Evolutionary conservation across 441 rosid genomes (phyloP).

Genomic region (Erysimum cheiri): DNA sequence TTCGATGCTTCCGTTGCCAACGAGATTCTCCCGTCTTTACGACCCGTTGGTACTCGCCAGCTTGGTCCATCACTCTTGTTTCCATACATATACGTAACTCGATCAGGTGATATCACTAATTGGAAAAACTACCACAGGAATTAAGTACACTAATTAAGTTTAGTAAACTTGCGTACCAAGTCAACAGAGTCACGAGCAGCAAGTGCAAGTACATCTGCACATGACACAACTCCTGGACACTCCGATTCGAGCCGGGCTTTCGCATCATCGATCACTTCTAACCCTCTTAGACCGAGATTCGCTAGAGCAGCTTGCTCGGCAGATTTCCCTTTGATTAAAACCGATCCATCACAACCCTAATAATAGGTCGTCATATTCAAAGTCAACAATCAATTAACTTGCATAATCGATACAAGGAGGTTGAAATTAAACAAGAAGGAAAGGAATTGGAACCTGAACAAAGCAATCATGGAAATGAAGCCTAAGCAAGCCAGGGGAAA

Average conservation of each 20-base stretch:
- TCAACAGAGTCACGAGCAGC: constrained; percentile 66
- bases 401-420: not conserved
- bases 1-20: constrained; percentile 54
- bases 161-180: constrained; percentile 47
- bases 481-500: constrained; percentile 59
- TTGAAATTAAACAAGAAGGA: not conserved
- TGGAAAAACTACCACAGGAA: not conserved
- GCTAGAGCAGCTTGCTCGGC: constrained; percentile 54
- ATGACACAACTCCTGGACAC: constrained; percentile 63
- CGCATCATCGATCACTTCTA: constrained; percentile 64
- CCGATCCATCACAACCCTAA: constrained; percentile 69
- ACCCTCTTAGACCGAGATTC: constrained; percentile 55
- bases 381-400: not conserved
- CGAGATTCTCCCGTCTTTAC: constrained; percentile 77
- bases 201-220: constrained; percentile 62
- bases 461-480: constrained; percentile 62
- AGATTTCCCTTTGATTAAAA: constrained; percentile 54
- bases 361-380: not conserved
- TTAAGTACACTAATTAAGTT: constrained; percentile 11
- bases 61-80: constrained; percentile 69
- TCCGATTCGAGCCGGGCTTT: constrained; percentile 51
- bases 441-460: constrained; percentile 48
- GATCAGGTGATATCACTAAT: not conserved
- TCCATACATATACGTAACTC: not conserved
- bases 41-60: constrained; percentile 78